phyloP scores from a whole-genome alignment of 1,139 yeast genomes.

The Lodderomyces jiufengensis region DNA sequence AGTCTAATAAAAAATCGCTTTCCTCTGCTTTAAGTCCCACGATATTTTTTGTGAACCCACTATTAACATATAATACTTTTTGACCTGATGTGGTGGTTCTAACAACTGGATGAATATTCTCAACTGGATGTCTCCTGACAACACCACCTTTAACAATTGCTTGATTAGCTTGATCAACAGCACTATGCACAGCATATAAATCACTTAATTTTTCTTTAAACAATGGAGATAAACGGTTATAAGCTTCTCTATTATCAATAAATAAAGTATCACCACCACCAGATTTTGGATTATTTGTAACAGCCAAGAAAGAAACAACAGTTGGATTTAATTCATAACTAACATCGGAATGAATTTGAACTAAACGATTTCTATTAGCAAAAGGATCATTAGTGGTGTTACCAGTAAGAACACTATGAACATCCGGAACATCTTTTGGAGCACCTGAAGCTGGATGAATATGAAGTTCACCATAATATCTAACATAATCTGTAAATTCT shows the following conservation, averaged over 20 bases:
- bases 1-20: conserved; percentile 51
- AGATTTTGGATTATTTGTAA: conserved; percentile 56
- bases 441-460: conserved; percentile 73
- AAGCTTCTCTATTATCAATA: conserved; percentile 62
- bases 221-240: conserved; percentile 61
- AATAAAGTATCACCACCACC: conserved; percentile 83
- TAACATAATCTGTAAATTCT: conserved; percentile 52
- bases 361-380: conserved; percentile 29
- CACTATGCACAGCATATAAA: conserved; percentile 63
- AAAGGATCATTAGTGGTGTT: conserved; percentile 32
- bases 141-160: conserved; percentile 54
- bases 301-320: conserved; percentile 57
- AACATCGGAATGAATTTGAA: conserved; percentile 65
- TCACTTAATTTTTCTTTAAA: conserved; percentile 54
- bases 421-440: conserved; percentile 55
- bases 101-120: conserved; percentile 61
- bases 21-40: conserved; percentile 65
- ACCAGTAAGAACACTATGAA: conserved; percentile 59
- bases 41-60: conserved; percentile 59
- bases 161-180: conserved; percentile 61
- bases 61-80: conserved; percentile 57
- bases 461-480: conserved; percentile 65
- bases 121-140: conserved; percentile 60
- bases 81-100: conserved; percentile 68
- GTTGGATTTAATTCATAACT: conserved; percentile 73